Evolutionary conservation across 2,329 filamentous ascomycete species (phyloP), one percentile per base, ranked within the genome.

Genomic region (Colletotrichum navitas): DNA sequence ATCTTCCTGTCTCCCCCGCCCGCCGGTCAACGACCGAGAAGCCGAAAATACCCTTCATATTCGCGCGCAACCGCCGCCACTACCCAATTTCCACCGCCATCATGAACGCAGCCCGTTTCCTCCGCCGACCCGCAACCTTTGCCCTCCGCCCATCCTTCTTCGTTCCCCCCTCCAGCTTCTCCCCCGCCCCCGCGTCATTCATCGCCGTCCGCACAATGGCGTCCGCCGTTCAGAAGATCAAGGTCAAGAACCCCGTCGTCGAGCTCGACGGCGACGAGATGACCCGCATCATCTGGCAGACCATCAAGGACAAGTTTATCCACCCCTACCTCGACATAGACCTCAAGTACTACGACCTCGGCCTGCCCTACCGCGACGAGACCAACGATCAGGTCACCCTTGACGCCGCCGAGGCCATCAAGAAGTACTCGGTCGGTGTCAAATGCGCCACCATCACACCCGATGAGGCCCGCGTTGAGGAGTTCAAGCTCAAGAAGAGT

Each of bases 371-470:
- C 89, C 93, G 96, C 81, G 95, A 99, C 83, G 85, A 97, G 89
- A 98, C 96, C 81, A 91, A 97, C 82, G 96, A 98, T 84, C 89
- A 98, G 87, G 95, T 99, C 84, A 99, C 96, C 74, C 83, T 95
- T 77, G 96, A 98, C 80, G 93, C 95, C 66, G 96, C 96, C 67
- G 94, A 97, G 86, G 96, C 96, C 54, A 98, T 98, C 87, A 95
- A 97, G 90, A 97, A 98, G 89, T 98, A 98, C 89, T 94, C 92
- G 72, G 96, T 99, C 66, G 96, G 95, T 83, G 94, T 99, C 86
- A 99, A 99, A 89, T 99, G 96, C 84, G 96, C 96, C 76, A 99
- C 96, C 82, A 99, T 99, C 86, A 99, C 96, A 54, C 96, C 96
- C 49, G 96, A 99, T 82, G 96, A 99, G 89, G 92, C 91, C 75